Evolutionary conservation across 2,329 filamentous ascomycete species (phyloP), one percentile per base, ranked within the genome.

Genomic region (Fusarium buxicola): DNA sequence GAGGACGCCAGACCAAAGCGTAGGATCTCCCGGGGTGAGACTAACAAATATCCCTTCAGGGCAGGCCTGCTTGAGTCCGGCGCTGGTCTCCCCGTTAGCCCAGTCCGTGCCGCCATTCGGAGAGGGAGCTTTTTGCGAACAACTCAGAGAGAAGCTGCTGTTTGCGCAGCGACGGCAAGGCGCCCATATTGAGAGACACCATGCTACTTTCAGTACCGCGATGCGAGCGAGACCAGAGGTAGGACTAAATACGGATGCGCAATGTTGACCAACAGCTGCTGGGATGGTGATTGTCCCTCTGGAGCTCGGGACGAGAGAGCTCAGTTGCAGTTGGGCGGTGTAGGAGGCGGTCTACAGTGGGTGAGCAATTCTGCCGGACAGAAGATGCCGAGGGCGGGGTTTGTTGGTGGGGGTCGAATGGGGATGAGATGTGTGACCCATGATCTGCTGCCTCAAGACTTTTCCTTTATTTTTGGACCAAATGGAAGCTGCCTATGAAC

Each of bases 11-110:
- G 89, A 90, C 94, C 94, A 98, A 44, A 93, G 80, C 13, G 88
- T 87, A 15, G 92, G 87, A 72, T 97, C 90, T 21, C 90, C 91
- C 0, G 92, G 92, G 25, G 90, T 91, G 58, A 97, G 84, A 74
- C 86, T 92, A 76, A 97, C 86, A 77, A 95, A 97, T 60, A 97
- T 84, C 49, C 95, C 94, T 54, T 92, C 87, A 2, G 94, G 94
- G 74, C 91, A 93, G 57, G 89, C 88, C 78, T 92, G 86, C 76
- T 91, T 93, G 69, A 97, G 83, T 60, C 91, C 91, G 60, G 91
- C 86, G 77, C 92, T 96, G 55, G 7, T 43, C 28, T 47, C 13
- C 21, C 24, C 76, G 60, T 71, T 64, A 77, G 71, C 47, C 49
- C 46, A 27, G 39, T 54, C 31, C 38, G 40, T 36, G 24, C 31